phyloP scores from a whole-genome alignment of 345 rosid genomes.

The Citrus unshiu region DNA sequence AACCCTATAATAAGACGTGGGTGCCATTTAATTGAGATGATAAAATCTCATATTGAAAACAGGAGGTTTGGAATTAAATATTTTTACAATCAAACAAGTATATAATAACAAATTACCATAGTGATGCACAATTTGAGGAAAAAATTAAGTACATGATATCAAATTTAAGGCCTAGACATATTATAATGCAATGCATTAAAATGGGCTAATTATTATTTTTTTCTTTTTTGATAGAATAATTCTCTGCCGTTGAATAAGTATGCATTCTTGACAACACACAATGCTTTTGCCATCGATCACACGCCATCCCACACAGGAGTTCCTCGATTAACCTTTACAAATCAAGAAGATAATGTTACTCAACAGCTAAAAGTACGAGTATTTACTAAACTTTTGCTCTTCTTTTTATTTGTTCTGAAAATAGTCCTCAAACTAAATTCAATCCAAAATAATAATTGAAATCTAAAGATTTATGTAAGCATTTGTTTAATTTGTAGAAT shows the following conservation, averaged over 20 bases:
- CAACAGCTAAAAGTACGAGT: slow-evolving; percentile 56
- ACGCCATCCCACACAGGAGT: slow-evolving; percentile 43
- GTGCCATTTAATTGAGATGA: too few species aligned
- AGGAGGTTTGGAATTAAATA: too few species aligned
- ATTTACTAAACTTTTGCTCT: neutral
- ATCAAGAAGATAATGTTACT: slow-evolving; percentile 65
- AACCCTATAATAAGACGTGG: too few species aligned
- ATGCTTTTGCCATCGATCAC: slow-evolving; percentile 54
- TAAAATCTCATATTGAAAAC: too few species aligned
- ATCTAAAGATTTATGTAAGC: neutral
- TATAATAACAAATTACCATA: too few species aligned
- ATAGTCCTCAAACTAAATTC: neutral
- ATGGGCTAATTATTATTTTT: neutral
- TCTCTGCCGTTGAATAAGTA: slow-evolving; percentile 69
- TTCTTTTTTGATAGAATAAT: slow-evolving; percentile 37
- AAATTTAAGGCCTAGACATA: too few species aligned
- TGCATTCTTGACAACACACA: slow-evolving; percentile 68
- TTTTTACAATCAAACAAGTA: too few species aligned
- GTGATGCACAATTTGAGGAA: too few species aligned
- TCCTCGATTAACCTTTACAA: slow-evolving; percentile 49
- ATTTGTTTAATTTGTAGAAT: slow-evolving; percentile 29
- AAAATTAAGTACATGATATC: too few species aligned
- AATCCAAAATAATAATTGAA: too few species aligned
- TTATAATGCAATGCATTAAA: too few species aligned
- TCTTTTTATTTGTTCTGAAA: neutral